Evolutionary conservation across 805 yeast genomes (phyloP).

Genomic region (Nakazawaea laoshanensis): DNA sequence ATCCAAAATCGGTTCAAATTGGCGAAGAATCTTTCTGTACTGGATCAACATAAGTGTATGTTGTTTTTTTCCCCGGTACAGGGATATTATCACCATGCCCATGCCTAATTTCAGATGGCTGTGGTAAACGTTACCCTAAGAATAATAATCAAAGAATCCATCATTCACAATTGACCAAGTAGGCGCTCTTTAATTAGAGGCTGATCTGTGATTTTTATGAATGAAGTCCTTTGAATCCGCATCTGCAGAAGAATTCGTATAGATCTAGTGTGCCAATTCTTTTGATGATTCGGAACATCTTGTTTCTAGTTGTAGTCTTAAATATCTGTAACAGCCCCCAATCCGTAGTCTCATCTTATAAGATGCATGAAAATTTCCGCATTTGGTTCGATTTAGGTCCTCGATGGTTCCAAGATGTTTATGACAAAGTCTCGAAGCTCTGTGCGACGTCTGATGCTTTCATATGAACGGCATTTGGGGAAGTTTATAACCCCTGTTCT

Average conservation of each 20-base stretch:
- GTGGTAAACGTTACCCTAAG: constrained; percentile 54
- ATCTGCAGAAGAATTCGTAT: constrained; percentile 9
- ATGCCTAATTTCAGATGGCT: constrained; percentile 27
- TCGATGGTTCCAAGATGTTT: too few species aligned
- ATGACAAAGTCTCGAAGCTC: too few species aligned
- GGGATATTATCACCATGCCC: constrained; percentile 40
- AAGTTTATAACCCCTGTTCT: constrained; percentile 6
- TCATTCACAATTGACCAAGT: constrained; percentile 8
- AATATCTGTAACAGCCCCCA: too few species aligned
- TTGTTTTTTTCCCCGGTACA: too few species aligned
- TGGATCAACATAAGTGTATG: too few species aligned
- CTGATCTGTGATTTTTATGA: not conserved
- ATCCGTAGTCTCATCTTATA: too few species aligned
- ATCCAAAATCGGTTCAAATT: too few species aligned
- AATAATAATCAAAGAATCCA: constrained; percentile 20
- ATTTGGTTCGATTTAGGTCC: too few species aligned
- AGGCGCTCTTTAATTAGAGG: constrained; percentile 9
- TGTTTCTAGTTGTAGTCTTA: not conserved
- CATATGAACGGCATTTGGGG: not conserved
- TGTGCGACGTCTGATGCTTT: not conserved
- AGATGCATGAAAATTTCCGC: too few species aligned
- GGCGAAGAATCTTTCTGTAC: too few species aligned
- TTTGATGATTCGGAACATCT: constrained; percentile 8
- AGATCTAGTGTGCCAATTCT: constrained; percentile 1
- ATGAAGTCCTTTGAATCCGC: not conserved